A percentile compares a stretch with the other conserved stretches of the same genome.
Evolutionary conservation across 108 stramenopile species (phyloP).

Genomic region (Schizochytrium sp.): DNA sequence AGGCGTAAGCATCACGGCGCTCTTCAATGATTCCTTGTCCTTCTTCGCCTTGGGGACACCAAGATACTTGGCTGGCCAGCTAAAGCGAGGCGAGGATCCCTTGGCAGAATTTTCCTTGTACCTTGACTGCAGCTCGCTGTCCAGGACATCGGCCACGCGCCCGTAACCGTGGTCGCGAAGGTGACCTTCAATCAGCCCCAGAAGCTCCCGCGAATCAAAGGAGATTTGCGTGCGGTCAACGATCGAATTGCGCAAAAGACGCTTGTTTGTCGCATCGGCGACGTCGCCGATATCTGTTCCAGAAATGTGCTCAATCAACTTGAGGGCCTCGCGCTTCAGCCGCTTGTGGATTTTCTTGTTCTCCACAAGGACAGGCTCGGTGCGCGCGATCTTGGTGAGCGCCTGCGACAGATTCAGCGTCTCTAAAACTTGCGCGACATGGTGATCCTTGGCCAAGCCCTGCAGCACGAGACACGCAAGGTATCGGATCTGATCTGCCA

Average conservation of each 20-base stretch:
- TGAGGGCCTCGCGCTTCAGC: neutral
- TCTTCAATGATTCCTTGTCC: no score
- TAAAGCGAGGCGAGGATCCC: neutral
- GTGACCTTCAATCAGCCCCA: neutral
- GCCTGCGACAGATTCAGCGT: conserved; percentile 7
- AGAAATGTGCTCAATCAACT: neutral
- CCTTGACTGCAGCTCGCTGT: neutral
- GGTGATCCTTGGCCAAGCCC: conserved; percentile 1
- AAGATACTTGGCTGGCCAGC: neutral
- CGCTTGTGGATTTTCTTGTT: conserved; percentile 5
- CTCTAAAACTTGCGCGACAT: conserved; percentile 2
- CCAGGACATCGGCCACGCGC: neutral
- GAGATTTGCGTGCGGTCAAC: conserved; percentile 6
- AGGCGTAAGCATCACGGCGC: no score
- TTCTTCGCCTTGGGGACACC: no score
- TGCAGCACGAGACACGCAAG: neutral
- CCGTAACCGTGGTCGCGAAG: neutral
- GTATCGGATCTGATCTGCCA: neutral
- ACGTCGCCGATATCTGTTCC: neutral
- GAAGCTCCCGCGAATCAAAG: neutral
- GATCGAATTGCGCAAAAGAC: neutral
- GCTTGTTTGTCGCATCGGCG: neutral
- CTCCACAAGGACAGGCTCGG: neutral
- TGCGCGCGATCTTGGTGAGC: neutral
- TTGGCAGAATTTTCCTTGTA: neutral